Conservation (phyloP, 306 rosid genomes). For the Cucurbita argyrosperma region DNA sequence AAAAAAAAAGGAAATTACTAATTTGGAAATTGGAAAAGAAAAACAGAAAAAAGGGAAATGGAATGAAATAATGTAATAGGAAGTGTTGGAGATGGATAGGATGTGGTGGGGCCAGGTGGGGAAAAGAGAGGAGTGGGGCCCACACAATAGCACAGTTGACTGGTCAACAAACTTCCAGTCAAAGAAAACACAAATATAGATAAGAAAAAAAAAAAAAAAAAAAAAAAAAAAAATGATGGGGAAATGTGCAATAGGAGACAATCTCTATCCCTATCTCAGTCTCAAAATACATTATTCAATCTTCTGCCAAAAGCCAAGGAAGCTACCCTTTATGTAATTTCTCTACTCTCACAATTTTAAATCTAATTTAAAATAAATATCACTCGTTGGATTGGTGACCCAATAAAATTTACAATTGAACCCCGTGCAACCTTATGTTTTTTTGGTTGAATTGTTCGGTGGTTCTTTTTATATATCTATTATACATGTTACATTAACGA, state of each 20-base stretch:
- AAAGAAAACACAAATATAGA: not conserved
- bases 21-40: not conserved
- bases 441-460: too few species aligned
- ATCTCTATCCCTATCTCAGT: not conserved
- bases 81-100: not conserved
- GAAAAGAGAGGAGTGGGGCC: not conserved
- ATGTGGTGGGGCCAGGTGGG: not conserved
- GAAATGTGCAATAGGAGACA: constrained; percentile 3
- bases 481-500: too few species aligned
- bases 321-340: not conserved
- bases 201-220: not conserved
- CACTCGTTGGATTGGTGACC: too few species aligned
- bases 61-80: not conserved
- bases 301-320: not conserved
- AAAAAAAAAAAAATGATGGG: not conserved
- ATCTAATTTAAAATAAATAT: too few species aligned
- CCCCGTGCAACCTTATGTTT: too few species aligned
- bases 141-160: not conserved
- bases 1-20: too few species aligned
- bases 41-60: not conserved
- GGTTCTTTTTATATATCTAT: too few species aligned
- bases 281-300: not conserved
- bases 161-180: constrained; percentile 1
- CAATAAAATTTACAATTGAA: too few species aligned
- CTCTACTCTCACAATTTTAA: too few species aligned